Percentiles rank a stretch among this genome's conserved stretches.
Conservation (phyloP, 164 flowering plant genomes). For the Aristolochia fimbriata region DNA sequence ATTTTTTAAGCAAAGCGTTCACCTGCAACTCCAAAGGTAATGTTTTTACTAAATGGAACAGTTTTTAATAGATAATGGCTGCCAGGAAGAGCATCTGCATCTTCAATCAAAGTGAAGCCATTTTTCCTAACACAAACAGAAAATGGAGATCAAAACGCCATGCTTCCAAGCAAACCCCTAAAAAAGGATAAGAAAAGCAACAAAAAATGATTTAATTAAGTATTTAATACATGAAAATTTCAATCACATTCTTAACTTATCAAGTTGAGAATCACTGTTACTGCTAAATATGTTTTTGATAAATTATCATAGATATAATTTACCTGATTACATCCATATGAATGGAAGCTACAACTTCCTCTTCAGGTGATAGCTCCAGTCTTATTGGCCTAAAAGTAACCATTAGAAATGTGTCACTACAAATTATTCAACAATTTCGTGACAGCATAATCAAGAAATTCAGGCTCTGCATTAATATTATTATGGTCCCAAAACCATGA, state of each 20-base stretch:
- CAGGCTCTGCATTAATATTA: not conserved
- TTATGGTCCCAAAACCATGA: no score
- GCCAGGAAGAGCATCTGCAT: constrained; percentile 71
- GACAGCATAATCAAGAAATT: not conserved
- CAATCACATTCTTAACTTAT: no score
- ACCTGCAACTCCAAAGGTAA: constrained; percentile 95
- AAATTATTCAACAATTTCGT: not conserved
- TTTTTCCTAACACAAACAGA: constrained; percentile 44
- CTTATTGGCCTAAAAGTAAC: constrained; percentile 49
- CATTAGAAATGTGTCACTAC: not conserved
- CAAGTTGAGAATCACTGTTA: no score
- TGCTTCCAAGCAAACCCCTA: no score
- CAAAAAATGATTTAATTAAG: no score
- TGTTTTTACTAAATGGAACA: constrained; percentile 95
- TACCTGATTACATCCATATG: constrained; percentile 89
- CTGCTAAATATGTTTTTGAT: no score
- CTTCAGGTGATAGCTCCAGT: constrained; percentile 88
- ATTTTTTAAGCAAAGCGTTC: not conserved
- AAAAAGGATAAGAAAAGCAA: no score
- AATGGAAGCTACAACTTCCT: constrained; percentile 77
- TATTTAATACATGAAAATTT: no score
- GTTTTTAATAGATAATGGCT: constrained; percentile 59
- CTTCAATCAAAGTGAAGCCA: constrained; percentile 86
- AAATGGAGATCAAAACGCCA: not conserved
- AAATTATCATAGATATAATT: not conserved